Evolutionary conservation across 1,139 yeast genomes (phyloP).

Genomic region (Hyphopichia pseudoburtonii): DNA sequence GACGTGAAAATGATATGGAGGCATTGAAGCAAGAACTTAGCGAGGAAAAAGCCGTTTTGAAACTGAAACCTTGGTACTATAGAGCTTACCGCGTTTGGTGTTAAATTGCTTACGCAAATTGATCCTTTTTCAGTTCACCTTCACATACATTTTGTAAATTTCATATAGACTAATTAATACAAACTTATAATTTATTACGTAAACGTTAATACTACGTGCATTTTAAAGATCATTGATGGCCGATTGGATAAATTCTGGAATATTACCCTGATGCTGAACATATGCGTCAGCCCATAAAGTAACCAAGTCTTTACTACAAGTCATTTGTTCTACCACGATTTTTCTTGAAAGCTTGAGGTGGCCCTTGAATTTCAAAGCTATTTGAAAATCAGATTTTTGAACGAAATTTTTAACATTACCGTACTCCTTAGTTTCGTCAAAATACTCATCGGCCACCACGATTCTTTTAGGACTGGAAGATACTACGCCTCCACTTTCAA

Average conservation of each 20-base stretch:
- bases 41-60: conserved; percentile 35
- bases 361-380: conserved; percentile 17
- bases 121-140: not conserved
- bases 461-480: conserved; percentile 4
- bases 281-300: conserved; percentile 21
- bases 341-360: conserved; percentile 17
- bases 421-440: conserved; percentile 16
- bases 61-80: conserved; percentile 32
- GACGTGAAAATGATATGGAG: conserved; percentile 43
- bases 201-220: not conserved
- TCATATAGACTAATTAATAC: not conserved
- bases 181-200: not conserved
- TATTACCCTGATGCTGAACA: conserved; percentile 12
- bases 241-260: conserved; percentile 9
- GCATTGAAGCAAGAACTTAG: conserved; percentile 42
- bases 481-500: too few relatives aligned
- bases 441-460: conserved; percentile 12
- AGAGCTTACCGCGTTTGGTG: conserved; percentile 40
- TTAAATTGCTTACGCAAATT: conserved; percentile 10
- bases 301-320: conserved; percentile 19
- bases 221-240: not conserved
- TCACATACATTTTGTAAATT: not conserved
- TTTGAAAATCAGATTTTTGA: conserved; percentile 13
- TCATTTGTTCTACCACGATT: conserved; percentile 12
- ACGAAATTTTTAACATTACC: conserved; percentile 12